Conservation (phyloP, 2,329 filamentous ascomycete genomes). For the Fusarium pseudograminearum region DNA sequence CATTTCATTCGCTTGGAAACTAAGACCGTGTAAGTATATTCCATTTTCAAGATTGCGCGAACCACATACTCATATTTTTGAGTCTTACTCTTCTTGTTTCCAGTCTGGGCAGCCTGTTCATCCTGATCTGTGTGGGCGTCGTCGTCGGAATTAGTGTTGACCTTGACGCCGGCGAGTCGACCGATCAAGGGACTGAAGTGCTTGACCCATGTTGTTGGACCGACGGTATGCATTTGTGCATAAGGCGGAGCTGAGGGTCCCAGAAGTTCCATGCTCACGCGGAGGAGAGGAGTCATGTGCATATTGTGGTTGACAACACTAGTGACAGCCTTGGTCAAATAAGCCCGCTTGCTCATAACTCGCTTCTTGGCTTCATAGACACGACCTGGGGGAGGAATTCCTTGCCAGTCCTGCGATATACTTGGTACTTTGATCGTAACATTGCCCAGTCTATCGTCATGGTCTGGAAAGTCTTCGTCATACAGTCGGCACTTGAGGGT, state of each 20-base stretch:
- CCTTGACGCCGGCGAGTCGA: constrained; percentile 78
- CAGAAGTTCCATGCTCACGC: constrained; percentile 81
- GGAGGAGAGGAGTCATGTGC: constrained; percentile 77
- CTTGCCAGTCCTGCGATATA: constrained; percentile 75
- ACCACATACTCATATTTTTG: constrained; percentile 81
- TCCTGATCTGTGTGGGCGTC: constrained; percentile 50
- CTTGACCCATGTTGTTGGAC: constrained; percentile 79
- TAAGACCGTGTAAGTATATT: constrained; percentile 51
- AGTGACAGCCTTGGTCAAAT: constrained; percentile 76
- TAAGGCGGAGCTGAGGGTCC: constrained; percentile 77
- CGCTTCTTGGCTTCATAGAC: constrained; percentile 83
- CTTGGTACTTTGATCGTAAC: constrained; percentile 75
- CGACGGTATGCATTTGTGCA: constrained; percentile 82
- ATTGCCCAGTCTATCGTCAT: constrained; percentile 89
- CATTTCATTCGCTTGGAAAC: constrained; percentile 93
- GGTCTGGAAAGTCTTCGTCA: constrained; percentile 89
- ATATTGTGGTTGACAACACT: constrained; percentile 70
- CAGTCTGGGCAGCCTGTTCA: constrained; percentile 37
- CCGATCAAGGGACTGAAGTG: constrained; percentile 93
- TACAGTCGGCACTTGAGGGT: constrained; percentile 86
- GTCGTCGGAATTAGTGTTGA: constrained; percentile 69
- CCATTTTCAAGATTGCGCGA: not conserved
- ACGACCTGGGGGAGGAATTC: constrained; percentile 69
- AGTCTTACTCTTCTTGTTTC: constrained; percentile 63
- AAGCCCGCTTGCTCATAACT: constrained; percentile 88